Base-by-base conservation (phyloP, 768 basidiomycete species). In the Sporobolomyces pararoseus region DNA sequence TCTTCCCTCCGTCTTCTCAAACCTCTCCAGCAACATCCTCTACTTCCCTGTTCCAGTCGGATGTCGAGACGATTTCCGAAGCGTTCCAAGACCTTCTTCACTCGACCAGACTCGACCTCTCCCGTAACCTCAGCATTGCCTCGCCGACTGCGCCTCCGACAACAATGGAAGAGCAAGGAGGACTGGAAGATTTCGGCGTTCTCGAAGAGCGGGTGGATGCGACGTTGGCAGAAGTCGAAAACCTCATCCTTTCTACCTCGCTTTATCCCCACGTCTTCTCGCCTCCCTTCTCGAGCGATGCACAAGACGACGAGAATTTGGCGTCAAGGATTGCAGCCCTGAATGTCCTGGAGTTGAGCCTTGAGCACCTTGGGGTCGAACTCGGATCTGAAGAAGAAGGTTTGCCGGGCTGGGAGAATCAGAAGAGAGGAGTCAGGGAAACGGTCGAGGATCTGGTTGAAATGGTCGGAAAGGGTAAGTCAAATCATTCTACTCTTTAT, bases 221-320 rank as follows among this genome's bases (percentile, higher is more conserved):
- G 37, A 81, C 88, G 27, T 82, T 93, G 72, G 90, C 91, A 49
- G 80, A 81, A 10, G 85, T 94, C 10, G 95, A 98, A 78, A 82
- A 84, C 9, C 81, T 86, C 3, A 77, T 96, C 17, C 89, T 87
- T 60, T 82, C 82, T 4, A 74, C 89, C 16, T 16, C 34, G 3
- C 88, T 95, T 73, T 97, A 96, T 78, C 94, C 97, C 57, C 94
- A 91, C 65, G 75, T 96, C 5, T 96, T 92, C 80, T 84, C 87
- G 61, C 90, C 89, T 23, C 83, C 86, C 3, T 85, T 85, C 25
- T 82, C 85, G n/a, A 85, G 86, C 60, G 95, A 99, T 76, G 82
- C 85, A 0, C 87, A 87, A 1, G 94, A 96, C 77, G 93, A 99
- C 77, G 90, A 91, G 75, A 89, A 91, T 0, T 82, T 99, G 5